These are phyloP conservation scores for Candida taoyuanica DNA, from an alignment of 805 yeast genomes.

Conservation along the genomic window DNA sequence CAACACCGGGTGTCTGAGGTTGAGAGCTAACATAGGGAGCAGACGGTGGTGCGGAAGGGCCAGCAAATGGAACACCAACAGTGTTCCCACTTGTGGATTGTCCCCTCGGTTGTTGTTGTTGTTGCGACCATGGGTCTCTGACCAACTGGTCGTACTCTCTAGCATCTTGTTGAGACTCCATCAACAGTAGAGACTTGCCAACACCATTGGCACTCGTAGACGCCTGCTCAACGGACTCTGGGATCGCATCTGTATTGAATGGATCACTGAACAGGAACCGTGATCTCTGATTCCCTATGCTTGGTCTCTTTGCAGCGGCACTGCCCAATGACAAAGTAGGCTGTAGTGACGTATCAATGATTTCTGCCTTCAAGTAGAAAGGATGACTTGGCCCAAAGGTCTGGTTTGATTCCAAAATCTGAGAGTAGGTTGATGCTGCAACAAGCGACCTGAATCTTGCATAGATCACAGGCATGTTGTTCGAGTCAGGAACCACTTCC, in stretches of 20 bases:
- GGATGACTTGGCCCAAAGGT: slow-evolving; percentile 48
- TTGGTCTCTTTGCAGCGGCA: slow-evolving; percentile 43
- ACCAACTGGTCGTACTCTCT: slow-evolving; percentile 39
- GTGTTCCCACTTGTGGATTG: slow-evolving; percentile 7
- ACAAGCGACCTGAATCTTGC: slow-evolving; percentile 43
- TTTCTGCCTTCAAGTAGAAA: slow-evolving; percentile 37
- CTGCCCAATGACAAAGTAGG: slow-evolving; percentile 18
- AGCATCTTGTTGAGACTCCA: slow-evolving; percentile 35
- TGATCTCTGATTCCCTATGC: slow-evolving; percentile 56
- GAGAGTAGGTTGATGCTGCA: slow-evolving; percentile 40
- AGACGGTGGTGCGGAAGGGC: slow-evolving; percentile 13
- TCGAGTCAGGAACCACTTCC: slow-evolving; percentile 39
- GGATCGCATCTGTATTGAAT: slow-evolving; percentile 32
- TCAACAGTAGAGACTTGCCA: slow-evolving; percentile 37
- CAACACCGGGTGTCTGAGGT: slow-evolving; percentile 39
- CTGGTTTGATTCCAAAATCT: slow-evolving; percentile 36
- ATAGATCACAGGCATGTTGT: slow-evolving; percentile 32
- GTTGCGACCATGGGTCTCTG: slow-evolving; percentile 38
- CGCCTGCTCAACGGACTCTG: slow-evolving; percentile 18
- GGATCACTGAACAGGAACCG: slow-evolving; percentile 70
- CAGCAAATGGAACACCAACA: too few relatives aligned
- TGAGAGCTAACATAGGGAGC: slow-evolving; percentile 24
- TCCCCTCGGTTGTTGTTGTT: slow-evolving; percentile 7
- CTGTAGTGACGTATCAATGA: slow-evolving; percentile 29
- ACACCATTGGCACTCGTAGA: slow-evolving; percentile 29